phyloP scores from a whole-genome alignment of 2,329 filamentous ascomycete genomes.

The Pseudonectria buxi region DNA sequence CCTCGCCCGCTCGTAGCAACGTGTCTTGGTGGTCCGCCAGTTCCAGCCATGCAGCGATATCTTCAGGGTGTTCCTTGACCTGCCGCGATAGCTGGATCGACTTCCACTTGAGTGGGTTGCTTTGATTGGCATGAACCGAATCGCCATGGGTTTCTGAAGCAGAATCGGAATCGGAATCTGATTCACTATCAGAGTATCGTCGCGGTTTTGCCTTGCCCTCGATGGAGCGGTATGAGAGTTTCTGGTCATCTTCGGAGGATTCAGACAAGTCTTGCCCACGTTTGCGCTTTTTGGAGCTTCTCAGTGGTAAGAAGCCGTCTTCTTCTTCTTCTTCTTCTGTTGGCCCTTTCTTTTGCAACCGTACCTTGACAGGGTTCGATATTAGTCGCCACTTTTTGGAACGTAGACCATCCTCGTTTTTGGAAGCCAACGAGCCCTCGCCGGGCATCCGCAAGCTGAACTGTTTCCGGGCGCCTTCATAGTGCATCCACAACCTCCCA shows the following conservation, averaged over 20 bases:
- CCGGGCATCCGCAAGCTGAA: constrained; percentile 43
- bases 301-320: constrained; percentile 45
- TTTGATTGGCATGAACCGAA: constrained; percentile 24
- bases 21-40: constrained; percentile 73
- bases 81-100: constrained; percentile 56
- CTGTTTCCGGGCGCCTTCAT: constrained; percentile 50
- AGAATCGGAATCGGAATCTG: constrained; percentile 42
- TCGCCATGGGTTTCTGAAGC: constrained; percentile 38
- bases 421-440: constrained; percentile 26
- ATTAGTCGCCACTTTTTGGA: constrained; percentile 33
- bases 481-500: constrained; percentile 57
- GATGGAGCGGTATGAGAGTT: constrained; percentile 58
- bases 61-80: constrained; percentile 58
- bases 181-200: constrained; percentile 41
- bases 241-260: constrained; percentile 40
- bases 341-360: constrained; percentile 18
- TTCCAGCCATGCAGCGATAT: constrained; percentile 67
- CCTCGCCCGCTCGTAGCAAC: constrained; percentile 48
- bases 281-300: constrained; percentile 36
- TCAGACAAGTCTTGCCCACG: constrained; percentile 24
- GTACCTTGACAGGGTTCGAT: constrained; percentile 35
- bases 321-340: constrained; percentile 23
- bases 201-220: constrained; percentile 52
- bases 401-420: constrained; percentile 42
- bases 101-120: constrained; percentile 43